Evolutionary conservation across 208 protist species (phyloP), one percentile per base, ranked within the genome.

Genomic region (Herpetomonas muscarum): DNA sequence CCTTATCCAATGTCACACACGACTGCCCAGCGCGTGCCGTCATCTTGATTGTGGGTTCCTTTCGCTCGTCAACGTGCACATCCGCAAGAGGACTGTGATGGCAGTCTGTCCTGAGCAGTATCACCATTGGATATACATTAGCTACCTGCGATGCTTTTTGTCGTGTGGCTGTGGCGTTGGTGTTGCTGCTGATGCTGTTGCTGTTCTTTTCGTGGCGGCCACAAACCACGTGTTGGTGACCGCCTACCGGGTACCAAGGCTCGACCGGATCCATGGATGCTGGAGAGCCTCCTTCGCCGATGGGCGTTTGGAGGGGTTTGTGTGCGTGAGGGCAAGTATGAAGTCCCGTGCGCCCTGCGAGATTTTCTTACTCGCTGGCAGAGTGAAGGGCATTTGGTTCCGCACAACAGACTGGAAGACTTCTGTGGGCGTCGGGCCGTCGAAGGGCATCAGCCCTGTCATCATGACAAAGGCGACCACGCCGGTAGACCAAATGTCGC

Each of bases 401-500:
- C 62, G 64, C 4, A 92, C 30, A 12, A 96, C 82, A 15, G 42
- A 50, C 17, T 50, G 48, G 59, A 96, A 96, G 50, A 90, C 83
- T 17, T 80, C 70, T 10, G 58, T 68, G 6, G 73, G 75, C 19
- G 71, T 86, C 9, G 53, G 37, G 10, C 81, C 87, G 50, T 87
- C 79, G 47, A 95, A 96, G 3, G 92, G 92, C 30, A 95, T 47
- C 51, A 76, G 51, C 4, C 85, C 92, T 28, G 74, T 92, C 39
- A 95, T 62, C 70, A 90, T 79, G 4, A 89, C 84, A 55, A 90
- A 97, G 19, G 67, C 48, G 0, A 95, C 67, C 10, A 97, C 85
- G 9, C 92, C 92, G 22, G 90, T 67, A 0, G 92, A 94, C 89
- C 92, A 97, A 26, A 95, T 44, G 60, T 97, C 92, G 58, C 89